These are phyloP conservation scores for Pseudonitzschia pungens DNA, from an alignment of 108 stramenopile species.

Conservation along the genomic window DNA sequence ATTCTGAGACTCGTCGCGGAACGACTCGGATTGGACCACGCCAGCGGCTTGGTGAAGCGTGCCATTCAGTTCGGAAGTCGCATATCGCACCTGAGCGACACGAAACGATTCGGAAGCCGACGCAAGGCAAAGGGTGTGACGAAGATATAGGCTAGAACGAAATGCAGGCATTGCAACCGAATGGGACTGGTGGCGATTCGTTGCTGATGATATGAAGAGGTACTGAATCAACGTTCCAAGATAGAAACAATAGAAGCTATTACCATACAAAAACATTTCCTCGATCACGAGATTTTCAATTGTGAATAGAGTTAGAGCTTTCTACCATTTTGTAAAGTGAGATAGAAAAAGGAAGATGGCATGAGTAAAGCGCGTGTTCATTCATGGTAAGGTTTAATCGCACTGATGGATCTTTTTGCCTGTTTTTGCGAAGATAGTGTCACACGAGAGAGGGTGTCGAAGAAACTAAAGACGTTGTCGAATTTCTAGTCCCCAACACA, in stretches of 20 bases:
- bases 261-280: too few species aligned
- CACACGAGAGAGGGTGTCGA: neutral
- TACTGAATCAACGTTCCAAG: too few species aligned
- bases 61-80: slow-evolving; percentile 96
- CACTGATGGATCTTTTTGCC: neutral
- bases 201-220: too few species aligned
- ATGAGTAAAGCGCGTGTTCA: neutral
- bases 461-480: neutral
- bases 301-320: too few species aligned
- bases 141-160: slow-evolving; percentile 14
- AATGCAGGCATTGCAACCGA: too few species aligned
- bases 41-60: slow-evolving; percentile 76
- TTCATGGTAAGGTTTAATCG: too few species aligned
- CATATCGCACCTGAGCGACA: slow-evolving; percentile 84
- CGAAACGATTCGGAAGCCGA: slow-evolving; percentile 79
- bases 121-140: slow-evolving; percentile 65
- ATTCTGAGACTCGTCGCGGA: slow-evolving; percentile 70
- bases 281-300: too few species aligned
- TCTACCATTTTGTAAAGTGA: too few species aligned
- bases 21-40: slow-evolving; percentile 45
- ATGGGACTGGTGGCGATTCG: too few species aligned
- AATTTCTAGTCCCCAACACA: neutral
- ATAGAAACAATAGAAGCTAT: too few species aligned
- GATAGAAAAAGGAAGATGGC: neutral
- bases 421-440: neutral